Evolutionary conservation across 805 yeast genomes (phyloP).

Genomic region (Candida manassasensis): DNA sequence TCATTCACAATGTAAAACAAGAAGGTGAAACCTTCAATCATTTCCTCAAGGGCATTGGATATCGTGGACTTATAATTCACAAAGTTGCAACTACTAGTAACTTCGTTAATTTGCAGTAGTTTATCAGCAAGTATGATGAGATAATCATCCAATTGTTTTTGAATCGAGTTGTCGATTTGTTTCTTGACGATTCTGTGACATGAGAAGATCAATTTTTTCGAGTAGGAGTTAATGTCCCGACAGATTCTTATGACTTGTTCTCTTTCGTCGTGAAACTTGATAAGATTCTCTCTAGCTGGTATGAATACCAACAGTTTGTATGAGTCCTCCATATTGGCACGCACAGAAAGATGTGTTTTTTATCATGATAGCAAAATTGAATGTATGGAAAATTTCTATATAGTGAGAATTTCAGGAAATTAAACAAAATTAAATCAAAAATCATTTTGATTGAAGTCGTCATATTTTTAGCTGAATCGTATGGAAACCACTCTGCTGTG

Average conservation of each 20-base stretch:
- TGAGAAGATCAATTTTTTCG: constrained; percentile 31
- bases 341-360: background rate
- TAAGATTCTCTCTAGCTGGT: constrained; percentile 18
- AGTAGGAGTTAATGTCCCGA: constrained; percentile 34
- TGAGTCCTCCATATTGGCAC: background rate
- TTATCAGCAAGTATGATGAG: constrained; percentile 10
- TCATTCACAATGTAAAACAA: constrained; percentile 13
- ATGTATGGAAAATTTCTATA: too few relatives aligned
- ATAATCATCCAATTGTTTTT: constrained; percentile 12
- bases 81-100: constrained; percentile 11
- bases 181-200: constrained; percentile 15
- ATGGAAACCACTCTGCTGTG: too few relatives aligned
- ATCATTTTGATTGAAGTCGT: too few relatives aligned
- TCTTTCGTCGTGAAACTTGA: constrained; percentile 25
- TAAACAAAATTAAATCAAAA: too few relatives aligned
- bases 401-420: too few relatives aligned
- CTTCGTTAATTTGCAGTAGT: constrained; percentile 7
- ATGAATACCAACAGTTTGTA: constrained; percentile 11
- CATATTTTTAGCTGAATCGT: too few relatives aligned
- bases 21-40: constrained; percentile 24
- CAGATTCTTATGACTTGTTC: constrained; percentile 30
- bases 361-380: too few relatives aligned
- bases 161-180: background rate
- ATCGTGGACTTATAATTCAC: constrained; percentile 15
- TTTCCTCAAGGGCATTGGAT: constrained; percentile 22